These are phyloP conservation scores for Monosporascus ibericus DNA, from an alignment of 2,329 filamentous ascomycete species.

Conservation along the genomic window DNA sequence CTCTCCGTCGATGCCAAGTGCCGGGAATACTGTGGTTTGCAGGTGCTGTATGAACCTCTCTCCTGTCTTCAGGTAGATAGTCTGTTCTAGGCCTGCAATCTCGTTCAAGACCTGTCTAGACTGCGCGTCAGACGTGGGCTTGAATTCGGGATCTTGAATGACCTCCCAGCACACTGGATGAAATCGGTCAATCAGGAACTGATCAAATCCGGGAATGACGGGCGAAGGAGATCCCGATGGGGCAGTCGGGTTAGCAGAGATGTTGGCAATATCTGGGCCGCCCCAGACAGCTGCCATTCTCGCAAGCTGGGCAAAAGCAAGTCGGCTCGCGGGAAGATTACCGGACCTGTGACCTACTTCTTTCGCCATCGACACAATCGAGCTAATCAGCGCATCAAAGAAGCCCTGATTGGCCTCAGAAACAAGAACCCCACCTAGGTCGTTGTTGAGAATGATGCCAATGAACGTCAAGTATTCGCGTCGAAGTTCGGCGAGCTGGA, in stretches of 20 bases:
- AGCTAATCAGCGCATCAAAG: slow-evolving; percentile 82
- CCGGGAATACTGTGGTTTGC: slow-evolving; percentile 56
- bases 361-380: slow-evolving; percentile 77
- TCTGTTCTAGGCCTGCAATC: slow-evolving; percentile 80
- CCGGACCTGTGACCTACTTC: slow-evolving; percentile 58
- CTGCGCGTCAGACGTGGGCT: slow-evolving; percentile 74
- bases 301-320: slow-evolving; percentile 76
- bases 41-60: slow-evolving; percentile 69
- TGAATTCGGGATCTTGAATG: slow-evolving; percentile 71
- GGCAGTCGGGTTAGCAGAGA: slow-evolving; percentile 44
- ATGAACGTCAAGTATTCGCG: slow-evolving; percentile 95
- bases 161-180: slow-evolving; percentile 88
- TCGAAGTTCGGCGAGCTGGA: slow-evolving; percentile 85
- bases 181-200: slow-evolving; percentile 84
- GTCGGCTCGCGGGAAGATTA: slow-evolving; percentile 53
- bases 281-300: slow-evolving; percentile 88
- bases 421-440: slow-evolving; percentile 81
- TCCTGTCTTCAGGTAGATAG: slow-evolving; percentile 86
- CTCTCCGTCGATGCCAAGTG: slow-evolving; percentile 56
- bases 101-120: slow-evolving; percentile 83
- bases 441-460: slow-evolving; percentile 83
- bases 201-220: slow-evolving; percentile 79
- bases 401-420: slow-evolving; percentile 84
- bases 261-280: slow-evolving; percentile 66
- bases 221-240: slow-evolving; percentile 47